A percentile compares a stretch with the other conserved stretches of the same genome.
These are phyloP conservation scores for Bolboschoenoplectus hybrid DNA, from an alignment of 202 grass and related monocot species.

Conservation along the genomic window DNA sequence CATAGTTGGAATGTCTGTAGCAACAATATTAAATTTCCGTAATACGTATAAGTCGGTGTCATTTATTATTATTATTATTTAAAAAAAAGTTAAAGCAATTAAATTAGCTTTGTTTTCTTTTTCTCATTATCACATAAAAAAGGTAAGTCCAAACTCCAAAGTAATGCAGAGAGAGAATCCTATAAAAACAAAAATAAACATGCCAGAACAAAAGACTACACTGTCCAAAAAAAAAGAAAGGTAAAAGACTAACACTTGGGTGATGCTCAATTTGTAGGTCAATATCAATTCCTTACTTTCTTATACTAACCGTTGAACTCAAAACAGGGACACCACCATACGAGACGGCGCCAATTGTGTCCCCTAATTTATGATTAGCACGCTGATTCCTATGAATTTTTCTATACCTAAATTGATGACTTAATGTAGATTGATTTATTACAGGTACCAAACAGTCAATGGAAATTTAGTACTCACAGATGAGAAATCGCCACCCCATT, in stretches of 20 bases:
- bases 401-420: not conserved
- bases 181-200: too few species aligned
- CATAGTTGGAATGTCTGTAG: not conserved
- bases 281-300: not conserved
- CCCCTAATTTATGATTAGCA: not conserved
- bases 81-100: not conserved
- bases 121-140: not conserved
- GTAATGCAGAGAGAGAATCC: too few species aligned
- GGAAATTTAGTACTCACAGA: not conserved
- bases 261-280: not conserved
- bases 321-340: not conserved
- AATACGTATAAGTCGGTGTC: not conserved
- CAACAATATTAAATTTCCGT: not conserved
- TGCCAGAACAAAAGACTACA: too few species aligned
- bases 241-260: not conserved
- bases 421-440: not conserved
- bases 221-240: too few species aligned
- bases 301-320: not conserved
- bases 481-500: not conserved
- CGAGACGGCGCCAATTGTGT: not conserved
- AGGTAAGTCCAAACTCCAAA: too few species aligned
- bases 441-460: slow-evolving; percentile 16
- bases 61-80: not conserved
- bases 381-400: not conserved
- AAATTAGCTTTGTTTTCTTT: not conserved